Evolutionary conservation across 169 alveolate species (phyloP), one percentile per base, ranked within the genome.

Genomic region (Plasmodium cynomolgi): DNA sequence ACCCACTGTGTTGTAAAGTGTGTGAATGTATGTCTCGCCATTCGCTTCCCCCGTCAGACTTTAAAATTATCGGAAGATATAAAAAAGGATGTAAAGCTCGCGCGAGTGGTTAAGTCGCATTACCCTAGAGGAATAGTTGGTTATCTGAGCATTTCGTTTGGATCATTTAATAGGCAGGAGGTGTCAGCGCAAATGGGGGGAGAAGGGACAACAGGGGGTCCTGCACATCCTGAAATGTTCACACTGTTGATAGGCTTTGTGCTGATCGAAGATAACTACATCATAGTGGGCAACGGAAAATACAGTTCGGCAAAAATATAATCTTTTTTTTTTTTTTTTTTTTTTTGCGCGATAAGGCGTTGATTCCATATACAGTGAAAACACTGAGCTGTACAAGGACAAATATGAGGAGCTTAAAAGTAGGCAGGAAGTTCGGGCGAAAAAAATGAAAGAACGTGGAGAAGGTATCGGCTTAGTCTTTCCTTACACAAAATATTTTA

Each of bases 51-150:
- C 34, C 15, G 17, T 23, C 50, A 85, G 93, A 85, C 86, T 8
- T 17, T 85, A 85, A 85, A 85, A 85, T 56, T 85, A 68, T 71
- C 93, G 17, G 56, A 41, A 50, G 93, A 85, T 37, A 85, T 85
- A 75, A 85, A 85, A 71, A 75, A 39, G 33, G 93, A 85, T 56
- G 84, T 85, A n/a, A 85, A 85, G 37, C 93, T 85, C 15, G 93
- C 93, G 26, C 81, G 84, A 23, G 93, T 77, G 6, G 80, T 85
- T 31, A 85, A 85, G 58, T 85, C 93, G 50, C 86, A 85, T 56
- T 85, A 85, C 68, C 93, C 93, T 74, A 85, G 93, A 85, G 93
- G 93, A 85, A 85, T 85, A 74, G 93, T 85, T 75, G 93, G 93
- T 85, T 85, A 50, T 85, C 11, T 15, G 54, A 84, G 37, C 77